These are phyloP conservation scores for Populus hybrid DNA, from an alignment of 441 rosid species.

Conservation along the genomic window DNA sequence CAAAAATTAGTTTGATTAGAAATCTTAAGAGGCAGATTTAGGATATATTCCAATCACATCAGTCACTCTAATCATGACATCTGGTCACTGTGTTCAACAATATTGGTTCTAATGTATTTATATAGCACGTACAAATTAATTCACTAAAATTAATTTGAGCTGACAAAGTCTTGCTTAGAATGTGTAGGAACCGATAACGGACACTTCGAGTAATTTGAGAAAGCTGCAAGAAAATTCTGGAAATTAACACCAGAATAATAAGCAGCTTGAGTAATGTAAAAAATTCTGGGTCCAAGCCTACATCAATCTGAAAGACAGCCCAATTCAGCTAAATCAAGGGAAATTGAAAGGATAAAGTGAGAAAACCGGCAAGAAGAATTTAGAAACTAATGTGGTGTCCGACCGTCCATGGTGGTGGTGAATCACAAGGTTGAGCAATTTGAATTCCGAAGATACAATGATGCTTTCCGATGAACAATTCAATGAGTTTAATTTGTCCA, in stretches of 20 bases:
- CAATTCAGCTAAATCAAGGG: background rate
- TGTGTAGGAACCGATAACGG: background rate
- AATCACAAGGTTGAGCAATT: background rate
- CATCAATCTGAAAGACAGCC: too few species aligned
- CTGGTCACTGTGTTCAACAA: background rate
- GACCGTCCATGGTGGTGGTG: conserved; percentile 21
- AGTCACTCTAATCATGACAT: background rate
- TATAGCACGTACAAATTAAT: too few species aligned
- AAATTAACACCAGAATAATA: background rate
- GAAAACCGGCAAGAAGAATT: background rate
- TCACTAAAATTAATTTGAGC: too few species aligned
- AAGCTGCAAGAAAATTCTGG: background rate
- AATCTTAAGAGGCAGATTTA: too few species aligned
- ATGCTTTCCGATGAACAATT: background rate
- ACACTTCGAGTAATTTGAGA: background rate
- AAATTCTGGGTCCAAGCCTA: background rate
- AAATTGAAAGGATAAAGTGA: background rate
- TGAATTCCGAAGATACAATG: background rate
- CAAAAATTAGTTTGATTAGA: background rate
- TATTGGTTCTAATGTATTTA: too few species aligned
- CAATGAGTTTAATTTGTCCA: conserved; percentile 9
- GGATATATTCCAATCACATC: background rate
- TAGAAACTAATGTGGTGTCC: background rate
- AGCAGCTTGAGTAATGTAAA: background rate
- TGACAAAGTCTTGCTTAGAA: too few species aligned